Base-by-base conservation (phyloP, 495 filamentous ascomycete genomes). In the Podospora fimiseda region DNA sequence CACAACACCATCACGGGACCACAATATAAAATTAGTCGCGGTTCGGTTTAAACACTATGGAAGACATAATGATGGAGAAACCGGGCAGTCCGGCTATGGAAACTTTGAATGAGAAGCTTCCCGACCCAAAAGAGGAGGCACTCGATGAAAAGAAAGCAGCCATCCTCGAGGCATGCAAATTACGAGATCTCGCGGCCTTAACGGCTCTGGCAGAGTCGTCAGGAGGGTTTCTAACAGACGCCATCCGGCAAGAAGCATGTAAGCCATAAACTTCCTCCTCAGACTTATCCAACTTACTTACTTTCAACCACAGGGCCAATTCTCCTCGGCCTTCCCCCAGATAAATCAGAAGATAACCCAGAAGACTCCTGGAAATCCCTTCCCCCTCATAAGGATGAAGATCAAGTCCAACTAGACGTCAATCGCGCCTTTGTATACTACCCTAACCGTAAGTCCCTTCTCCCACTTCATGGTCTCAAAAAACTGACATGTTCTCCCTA, bases 341-440 rank as follows among this genome's bases (percentile, higher is more conserved):
- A 18, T 13, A 20, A 59, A 11, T 18, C 16, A 46, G 48, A 55
- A 21, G 19, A 56, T 37, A 47, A 52, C 20, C 23, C 39, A n/a
- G 18, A 58, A 18, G 40, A 48, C 59, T 48, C 60, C 52, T 86
- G 82, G 81, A 64, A 65, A 41, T 55, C 72, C 39, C 70, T 91
- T 23, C 78, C 83, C 21, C 76, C 57, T 4, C 90, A 96, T 68
- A 72, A 71, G n/a, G 89, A 95, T 58, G 90, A 96, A 61, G 81
- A 85, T 51, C 90, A 96, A 68, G 87, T 97, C 15, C 77, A 85
- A 62, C 75, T 96, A 23, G 93, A 98, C 65, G 94, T 98, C 46
- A 80, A 97, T 66, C 77, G 93, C 48, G 88, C 92, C n/a, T 98
- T 98, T 67, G 85, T 96, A 44, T 96, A 96, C 71, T 98, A 98